Evolutionary conservation across 2,329 filamentous ascomycete genomes (phyloP), one percentile per base, ranked within the genome.

Genomic region (Epichloe scottii): DNA sequence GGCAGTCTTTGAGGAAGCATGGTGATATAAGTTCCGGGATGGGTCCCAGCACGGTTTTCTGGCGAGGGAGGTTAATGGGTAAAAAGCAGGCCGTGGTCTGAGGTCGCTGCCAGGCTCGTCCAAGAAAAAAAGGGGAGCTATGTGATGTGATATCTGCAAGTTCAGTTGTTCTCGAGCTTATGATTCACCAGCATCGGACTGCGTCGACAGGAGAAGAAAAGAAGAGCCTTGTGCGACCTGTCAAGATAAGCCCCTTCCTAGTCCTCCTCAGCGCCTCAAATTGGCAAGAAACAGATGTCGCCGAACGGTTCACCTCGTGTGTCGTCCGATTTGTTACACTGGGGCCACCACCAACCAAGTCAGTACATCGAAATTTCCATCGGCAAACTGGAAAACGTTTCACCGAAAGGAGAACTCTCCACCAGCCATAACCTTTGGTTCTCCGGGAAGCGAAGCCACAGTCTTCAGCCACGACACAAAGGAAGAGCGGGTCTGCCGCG

Each of bases 1-100:
- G 61, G 58, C 23, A 67, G 49, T 46, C 62, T 57, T 51, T 58
- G 57, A 46, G 63, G 61, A 15, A 68, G 55, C 66, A 68, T 68
- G 38, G 15, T 59, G 38, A 17, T 5, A 10, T 15, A 35, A 23
- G 7, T n/a, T 42, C 11, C n/a, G 33, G 3, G 12, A 17, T 26
- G 40, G 12, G 4, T 26, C 2, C n/a, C 21, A 12, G 14, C 12
- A 42, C 40, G 19, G 40, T 26, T 10, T 10, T 15, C 3, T 42
- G 17, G 39, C 8, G 11, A 23, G 8, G 11, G 4, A 23, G 17
- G 19, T n/a, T 38, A 1, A 23, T 11, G 2, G 11, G 21, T 21
- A 11, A 41, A 14, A 19, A 41, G 39, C 39, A 21, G 39, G 21
- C 11, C 15, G 19, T 41, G 17, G 39, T 23, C 26, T 3, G 39